Evolutionary conservation across 73 alveolate genomes (phyloP), one percentile per base, ranked within the genome.

Genomic region (Stentor roeselii): DNA sequence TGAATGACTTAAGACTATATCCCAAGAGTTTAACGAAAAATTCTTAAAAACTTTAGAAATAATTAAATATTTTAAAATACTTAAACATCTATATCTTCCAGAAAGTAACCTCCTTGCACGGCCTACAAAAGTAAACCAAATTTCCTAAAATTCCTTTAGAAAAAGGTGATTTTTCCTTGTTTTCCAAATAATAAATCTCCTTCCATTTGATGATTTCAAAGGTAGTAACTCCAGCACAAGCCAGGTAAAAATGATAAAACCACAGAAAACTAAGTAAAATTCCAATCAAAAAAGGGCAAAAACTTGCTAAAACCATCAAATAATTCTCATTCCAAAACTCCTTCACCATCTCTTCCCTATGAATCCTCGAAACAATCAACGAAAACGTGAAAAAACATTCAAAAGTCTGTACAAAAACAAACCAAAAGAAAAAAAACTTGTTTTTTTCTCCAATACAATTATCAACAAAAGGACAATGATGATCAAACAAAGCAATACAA

Each of bases 401-500:
- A 30, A 42, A 21, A 88, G 42, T 36, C 50, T 27, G 27, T 14
- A 76, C 32, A 14, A 76, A 15, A 15, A 76, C 82, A 0, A n/a
- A 35, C 84, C 84, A 76, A 2, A 14, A 76, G 39, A 76, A 76
- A 36, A 39, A 37, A 34, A 37, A 32, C 83, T 88, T 89, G 78
- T 93, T 93, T 86, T 92, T 93, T 78, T 94, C 98, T 41, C 97
- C 98, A 3, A 94, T 87, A 67, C 98, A 94, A 60, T 76, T 84
- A 3, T 96, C 95, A 2, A 94, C 82, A 92, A 93, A 94, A 30
- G 96, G 95, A 67, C 98, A 94, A 75, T 94, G 98, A 80, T 94
- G 98, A 86, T 94, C 98, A 86, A 77, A 93, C 38, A 95, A 87
- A 3, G 97, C 96, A 3, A 94, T 92, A 61, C 98, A 94, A 86